Conservation (phyloP, 345 rosid species). For the Rubroshorea leprosula region DNA sequence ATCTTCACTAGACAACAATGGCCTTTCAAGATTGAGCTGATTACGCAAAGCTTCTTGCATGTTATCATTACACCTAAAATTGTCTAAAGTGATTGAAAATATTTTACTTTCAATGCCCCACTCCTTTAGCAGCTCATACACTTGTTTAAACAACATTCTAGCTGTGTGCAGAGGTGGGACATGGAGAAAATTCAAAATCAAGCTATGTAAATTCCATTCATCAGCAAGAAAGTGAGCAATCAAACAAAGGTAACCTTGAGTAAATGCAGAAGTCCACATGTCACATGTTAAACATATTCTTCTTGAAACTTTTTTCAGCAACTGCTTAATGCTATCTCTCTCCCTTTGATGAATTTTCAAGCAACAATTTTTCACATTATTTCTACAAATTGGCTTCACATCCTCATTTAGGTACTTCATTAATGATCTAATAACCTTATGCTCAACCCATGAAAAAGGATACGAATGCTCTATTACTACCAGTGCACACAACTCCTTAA, state of each 20-base stretch:
- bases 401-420: no score
- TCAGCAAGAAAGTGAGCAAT: not conserved
- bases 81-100: conserved; percentile 4
- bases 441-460: no score
- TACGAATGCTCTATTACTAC: no score
- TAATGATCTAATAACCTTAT: no score
- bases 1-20: not conserved
- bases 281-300: no score
- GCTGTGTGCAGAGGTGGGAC: not conserved
- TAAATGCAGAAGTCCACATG: conserved; percentile 5
- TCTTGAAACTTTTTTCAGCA: no score
- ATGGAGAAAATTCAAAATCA: not conserved
- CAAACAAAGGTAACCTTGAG: conserved; percentile 7
- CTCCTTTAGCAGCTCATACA: not conserved
- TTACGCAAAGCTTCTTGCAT: no score
- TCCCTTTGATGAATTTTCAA: no score
- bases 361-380: no score
- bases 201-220: not conserved
- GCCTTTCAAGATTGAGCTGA: not conserved
- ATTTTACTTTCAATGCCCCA: conserved; percentile 1
- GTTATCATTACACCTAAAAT: not conserved
- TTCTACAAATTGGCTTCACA: no score
- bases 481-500: no score
- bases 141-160: not conserved
- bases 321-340: no score